Conservation (phyloP, 139 green algal species). For the Mychonastes homosphaera region DNA sequence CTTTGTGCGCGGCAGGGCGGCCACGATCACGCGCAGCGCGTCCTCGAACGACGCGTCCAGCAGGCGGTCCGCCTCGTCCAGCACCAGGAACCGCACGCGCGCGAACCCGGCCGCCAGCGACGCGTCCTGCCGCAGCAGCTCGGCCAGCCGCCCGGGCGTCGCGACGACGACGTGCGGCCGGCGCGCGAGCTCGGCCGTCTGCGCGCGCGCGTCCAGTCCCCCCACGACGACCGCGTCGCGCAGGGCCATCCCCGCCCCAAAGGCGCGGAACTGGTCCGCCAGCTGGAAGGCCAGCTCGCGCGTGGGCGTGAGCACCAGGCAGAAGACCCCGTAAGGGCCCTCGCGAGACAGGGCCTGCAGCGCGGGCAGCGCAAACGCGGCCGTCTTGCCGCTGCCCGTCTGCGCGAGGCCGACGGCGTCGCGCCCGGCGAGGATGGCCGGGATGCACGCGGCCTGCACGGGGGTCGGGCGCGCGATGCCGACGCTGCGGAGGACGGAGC, state of each 20-base stretch:
- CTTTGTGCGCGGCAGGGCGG: conserved; percentile 35
- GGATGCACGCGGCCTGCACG: conserved; percentile 78
- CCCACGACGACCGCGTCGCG: conserved; percentile 74
- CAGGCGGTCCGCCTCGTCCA: conserved; percentile 92
- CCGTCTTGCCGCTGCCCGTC: conserved; percentile 94
- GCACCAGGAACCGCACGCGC: conserved; percentile 61
- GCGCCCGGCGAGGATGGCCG: conserved; percentile 60
- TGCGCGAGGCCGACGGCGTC: conserved; percentile 86
- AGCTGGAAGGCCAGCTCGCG: conserved; percentile 95
- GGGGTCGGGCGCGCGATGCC: conserved; percentile 19
- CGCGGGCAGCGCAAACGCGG: conserved; percentile 94
- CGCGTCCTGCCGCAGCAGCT: conserved; percentile 4
- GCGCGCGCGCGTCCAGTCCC: conserved; percentile 74
- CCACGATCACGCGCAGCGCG: conserved; percentile 39
- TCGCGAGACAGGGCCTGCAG: conserved; percentile 78
- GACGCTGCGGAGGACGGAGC: conserved; percentile 7
- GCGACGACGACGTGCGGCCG: conserved; percentile 92
- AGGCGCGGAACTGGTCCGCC: conserved; percentile 80
- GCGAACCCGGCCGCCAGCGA: conserved; percentile 31
- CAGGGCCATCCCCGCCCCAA: conserved; percentile 71
- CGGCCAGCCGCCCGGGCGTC: conserved; percentile 73
- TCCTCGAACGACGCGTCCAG: conserved; percentile 78
- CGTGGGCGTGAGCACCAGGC: conserved; percentile 85
- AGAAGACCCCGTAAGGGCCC: conserved; percentile 87
- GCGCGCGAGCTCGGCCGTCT: conserved; percentile 54